These are phyloP conservation scores for Peronospora farinosa DNA, from an alignment of 352 stramenopile species.

Conservation along the genomic window DNA sequence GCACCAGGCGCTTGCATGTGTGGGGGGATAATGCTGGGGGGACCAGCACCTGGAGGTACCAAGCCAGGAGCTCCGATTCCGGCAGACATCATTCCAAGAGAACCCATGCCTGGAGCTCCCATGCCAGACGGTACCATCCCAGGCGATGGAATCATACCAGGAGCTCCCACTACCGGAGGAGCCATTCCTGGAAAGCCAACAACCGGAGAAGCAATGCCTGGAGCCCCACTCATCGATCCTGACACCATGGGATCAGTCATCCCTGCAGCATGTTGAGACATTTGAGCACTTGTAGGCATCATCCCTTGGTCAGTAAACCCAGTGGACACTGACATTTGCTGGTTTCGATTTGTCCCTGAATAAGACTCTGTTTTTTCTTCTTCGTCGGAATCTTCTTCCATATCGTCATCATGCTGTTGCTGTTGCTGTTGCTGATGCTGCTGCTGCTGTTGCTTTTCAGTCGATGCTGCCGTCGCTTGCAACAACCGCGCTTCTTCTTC, in stretches of 20 bases:
- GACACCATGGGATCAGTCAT: slow-evolving; percentile 15
- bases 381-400: slow-evolving; percentile 41
- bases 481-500: slow-evolving; percentile 74
- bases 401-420: slow-evolving; percentile 30
- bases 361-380: slow-evolving; percentile 19
- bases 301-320: slow-evolving; percentile 12
- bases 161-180: neutral
- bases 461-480: slow-evolving; percentile 36
- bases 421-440: slow-evolving; percentile 24
- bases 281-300: slow-evolving; percentile 9
- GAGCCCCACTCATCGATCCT: slow-evolving; percentile 15
- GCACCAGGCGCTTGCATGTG: slow-evolving; percentile 22
- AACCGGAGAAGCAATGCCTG: neutral
- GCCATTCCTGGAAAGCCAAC: neutral
- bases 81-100: slow-evolving; percentile 22
- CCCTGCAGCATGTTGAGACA: slow-evolving; percentile 8
- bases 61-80: slow-evolving; percentile 29
- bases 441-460: slow-evolving; percentile 15
- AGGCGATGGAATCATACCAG: slow-evolving; percentile 16
- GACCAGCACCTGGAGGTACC: slow-evolving; percentile 6
- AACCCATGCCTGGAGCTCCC: slow-evolving; percentile 22
- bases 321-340: slow-evolving; percentile 6
- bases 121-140: slow-evolving; percentile 20
- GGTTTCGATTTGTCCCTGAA: slow-evolving; percentile 4
- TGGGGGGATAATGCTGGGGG: slow-evolving; percentile 13